Evolutionary conservation across 176 grass and related monocot genomes (phyloP), one percentile per base, ranked within the genome.

Genomic region (Zoysia japonica): DNA sequence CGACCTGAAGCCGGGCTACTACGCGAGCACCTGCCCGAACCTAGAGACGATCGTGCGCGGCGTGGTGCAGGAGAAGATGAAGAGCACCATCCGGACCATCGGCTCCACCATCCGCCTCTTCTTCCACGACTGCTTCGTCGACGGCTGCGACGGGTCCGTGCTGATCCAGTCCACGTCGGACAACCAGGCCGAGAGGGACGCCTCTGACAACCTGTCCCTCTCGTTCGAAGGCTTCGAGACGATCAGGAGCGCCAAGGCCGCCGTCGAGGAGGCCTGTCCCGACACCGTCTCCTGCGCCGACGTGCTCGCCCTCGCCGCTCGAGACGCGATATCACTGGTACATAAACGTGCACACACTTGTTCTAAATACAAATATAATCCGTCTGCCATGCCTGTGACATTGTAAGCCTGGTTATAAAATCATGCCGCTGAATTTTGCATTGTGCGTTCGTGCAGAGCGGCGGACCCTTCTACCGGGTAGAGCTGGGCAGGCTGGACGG

Each of bases 101-200:
- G 89, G 90, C 57, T 80, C 87, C 63, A 89, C 86, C 68, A 12
- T 97, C 78, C 94, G 94, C 82, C 94, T 97, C 75, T 81, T 93
- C 53, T 97, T 97, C 87, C 94, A 97, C 71, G 94, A 97, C 54
- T 97, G 94, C 82, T 88, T 93, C 74, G 94, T 93, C 62, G 38
- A 93, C 89, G 95, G 95, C 0, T 97, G 95, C 65, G 95, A 97
- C 66, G 95, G 47, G 5, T 97, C 95, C 42, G 88, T 97, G 74
- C 85, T 97, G 44, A 85, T 97, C 65, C 28, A 47, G 6, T 94
- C 94, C 64, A 93, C 89, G 56, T 3, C 76, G 37, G 85, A 57
- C 6, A 85, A 87, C 83, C 61, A 35, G 74, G 89, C 91, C 5
- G 95, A 97, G 89, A 89, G 86, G 90, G 90, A 97, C 87, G 83